Evolutionary conservation across 2,329 filamentous ascomycete genomes (phyloP).

Genomic region (Periconia sp.): DNA sequence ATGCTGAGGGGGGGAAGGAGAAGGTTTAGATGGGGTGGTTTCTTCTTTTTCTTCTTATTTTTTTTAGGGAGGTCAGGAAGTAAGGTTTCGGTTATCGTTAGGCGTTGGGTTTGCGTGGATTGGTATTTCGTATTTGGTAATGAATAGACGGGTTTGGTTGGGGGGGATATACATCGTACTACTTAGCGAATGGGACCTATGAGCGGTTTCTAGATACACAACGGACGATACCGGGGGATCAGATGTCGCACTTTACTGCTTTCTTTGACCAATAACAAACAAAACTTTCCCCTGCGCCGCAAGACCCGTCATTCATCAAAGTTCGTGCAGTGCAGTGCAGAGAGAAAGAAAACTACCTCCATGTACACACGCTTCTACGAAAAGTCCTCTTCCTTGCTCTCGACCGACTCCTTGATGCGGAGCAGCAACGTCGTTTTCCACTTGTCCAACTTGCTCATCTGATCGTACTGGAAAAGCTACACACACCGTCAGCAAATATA

Average conservation of each 20-base stretch:
- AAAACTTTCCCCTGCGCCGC: background rate
- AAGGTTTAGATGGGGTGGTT: background rate
- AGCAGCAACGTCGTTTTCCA: conserved; percentile 92
- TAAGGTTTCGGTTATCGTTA: background rate
- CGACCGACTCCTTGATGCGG: conserved; percentile 80
- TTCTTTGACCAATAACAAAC: too few species aligned
- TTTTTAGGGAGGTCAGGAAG: too few species aligned
- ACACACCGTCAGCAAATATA: conserved; percentile 5
- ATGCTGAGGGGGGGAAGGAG: background rate
- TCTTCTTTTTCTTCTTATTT: background rate
- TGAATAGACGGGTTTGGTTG: background rate
- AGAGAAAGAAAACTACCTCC: too few species aligned
- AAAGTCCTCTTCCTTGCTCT: conserved; percentile 70
- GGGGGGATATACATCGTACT: background rate
- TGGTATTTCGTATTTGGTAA: background rate
- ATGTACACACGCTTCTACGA: conserved; percentile 48
- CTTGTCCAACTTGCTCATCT: conserved; percentile 90
- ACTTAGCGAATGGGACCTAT: background rate
- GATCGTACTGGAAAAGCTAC: conserved; percentile 80
- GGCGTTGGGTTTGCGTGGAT: background rate
- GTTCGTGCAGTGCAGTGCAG: too few species aligned
- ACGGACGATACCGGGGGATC: too few species aligned
- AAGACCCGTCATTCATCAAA: background rate
- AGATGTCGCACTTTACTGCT: too few species aligned
- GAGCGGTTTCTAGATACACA: background rate